These are phyloP conservation scores for Scedosporium apiospermum DNA, from an alignment of 2,329 filamentous ascomycete species.

Conservation along the genomic window DNA sequence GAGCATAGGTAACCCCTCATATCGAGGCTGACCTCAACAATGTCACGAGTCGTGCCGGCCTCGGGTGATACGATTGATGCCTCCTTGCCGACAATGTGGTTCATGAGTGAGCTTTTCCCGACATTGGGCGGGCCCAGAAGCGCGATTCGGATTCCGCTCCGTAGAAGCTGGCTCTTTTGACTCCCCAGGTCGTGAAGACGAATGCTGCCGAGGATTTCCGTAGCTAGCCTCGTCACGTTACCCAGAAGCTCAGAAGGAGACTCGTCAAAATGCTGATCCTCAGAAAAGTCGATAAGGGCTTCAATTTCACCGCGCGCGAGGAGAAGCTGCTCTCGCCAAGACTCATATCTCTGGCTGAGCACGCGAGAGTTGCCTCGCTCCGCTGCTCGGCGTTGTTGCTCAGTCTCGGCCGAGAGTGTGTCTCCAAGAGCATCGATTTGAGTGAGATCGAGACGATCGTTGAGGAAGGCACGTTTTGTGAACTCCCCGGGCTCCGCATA, in stretches of 20 bases:
- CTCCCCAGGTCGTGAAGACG: conserved; percentile 64
- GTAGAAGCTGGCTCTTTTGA: conserved; percentile 71
- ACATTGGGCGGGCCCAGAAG: conserved; percentile 87
- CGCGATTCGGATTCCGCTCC: conserved; percentile 77
- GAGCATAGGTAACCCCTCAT: conserved; percentile 83
- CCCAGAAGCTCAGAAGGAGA: conserved; percentile 61
- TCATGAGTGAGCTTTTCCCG: conserved; percentile 90
- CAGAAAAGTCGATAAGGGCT: conserved; percentile 91
- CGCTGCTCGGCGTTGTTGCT: conserved; percentile 83
- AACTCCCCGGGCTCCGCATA: conserved; percentile 96
- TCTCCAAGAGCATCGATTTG: conserved; percentile 65
- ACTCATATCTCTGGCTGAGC: conserved; percentile 68
- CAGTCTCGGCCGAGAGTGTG: conserved; percentile 63
- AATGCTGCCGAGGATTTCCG: conserved; percentile 52
- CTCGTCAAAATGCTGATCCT: conserved; percentile 96
- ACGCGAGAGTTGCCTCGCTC: conserved; percentile 65
- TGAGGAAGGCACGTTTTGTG: conserved; percentile 83
- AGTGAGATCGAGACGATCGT: conserved; percentile 73
- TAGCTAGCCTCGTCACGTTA: conserved; percentile 59
- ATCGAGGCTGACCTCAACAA: conserved; percentile 86
- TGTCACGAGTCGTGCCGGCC: conserved; percentile 86
- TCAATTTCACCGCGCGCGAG: conserved; percentile 84
- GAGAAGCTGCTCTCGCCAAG: conserved; percentile 69
- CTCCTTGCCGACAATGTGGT: conserved; percentile 79
- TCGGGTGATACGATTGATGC: conserved; percentile 92